These are phyloP conservation scores for Oropetium thomaeum DNA, from an alignment of 176 grass and related monocot species.

Conservation along the genomic window DNA sequence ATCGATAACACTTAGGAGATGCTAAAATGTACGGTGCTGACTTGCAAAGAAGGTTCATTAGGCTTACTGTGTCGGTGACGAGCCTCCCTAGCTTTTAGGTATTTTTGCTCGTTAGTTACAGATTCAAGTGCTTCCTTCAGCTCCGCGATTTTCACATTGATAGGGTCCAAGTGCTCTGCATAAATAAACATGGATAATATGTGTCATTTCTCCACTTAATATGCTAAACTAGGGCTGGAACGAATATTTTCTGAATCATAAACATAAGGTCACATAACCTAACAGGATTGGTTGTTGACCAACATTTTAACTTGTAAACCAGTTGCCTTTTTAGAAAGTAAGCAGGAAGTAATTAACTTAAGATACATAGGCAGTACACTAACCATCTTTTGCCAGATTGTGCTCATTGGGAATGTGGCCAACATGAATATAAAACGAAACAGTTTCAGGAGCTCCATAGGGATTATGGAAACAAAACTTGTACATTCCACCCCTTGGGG, in stretches of 20 bases:
- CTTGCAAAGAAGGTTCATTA: conserved; percentile 1
- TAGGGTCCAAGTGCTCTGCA: conserved; percentile 91
- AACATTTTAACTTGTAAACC: background rate
- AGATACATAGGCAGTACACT: conserved; percentile 28
- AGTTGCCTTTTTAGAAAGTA: background rate
- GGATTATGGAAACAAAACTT: conserved; percentile 99
- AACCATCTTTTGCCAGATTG: conserved; percentile 94
- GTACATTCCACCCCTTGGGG: conserved; percentile 90
- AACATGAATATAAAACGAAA: conserved; percentile 98
- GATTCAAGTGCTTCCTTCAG: conserved; percentile 95
- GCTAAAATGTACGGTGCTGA: background rate
- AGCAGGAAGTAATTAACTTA: background rate
- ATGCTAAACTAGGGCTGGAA: background rate
- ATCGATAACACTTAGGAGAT: background rate
- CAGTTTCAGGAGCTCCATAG: conserved; percentile 84
- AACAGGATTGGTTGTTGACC: background rate
- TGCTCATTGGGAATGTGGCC: conserved; percentile 99
- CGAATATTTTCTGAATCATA: background rate
- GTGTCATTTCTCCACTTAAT: background rate
- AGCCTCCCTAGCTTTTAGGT: conserved; percentile 88
- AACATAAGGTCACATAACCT: background rate
- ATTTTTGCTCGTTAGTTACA: conserved; percentile 85
- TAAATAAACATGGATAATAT: conserved; percentile 8
- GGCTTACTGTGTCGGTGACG: conserved; percentile 94
- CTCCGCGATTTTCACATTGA: conserved; percentile 95